Base-by-base conservation (phyloP, 345 rosid species). In the Sisymbrium altissimum region DNA sequence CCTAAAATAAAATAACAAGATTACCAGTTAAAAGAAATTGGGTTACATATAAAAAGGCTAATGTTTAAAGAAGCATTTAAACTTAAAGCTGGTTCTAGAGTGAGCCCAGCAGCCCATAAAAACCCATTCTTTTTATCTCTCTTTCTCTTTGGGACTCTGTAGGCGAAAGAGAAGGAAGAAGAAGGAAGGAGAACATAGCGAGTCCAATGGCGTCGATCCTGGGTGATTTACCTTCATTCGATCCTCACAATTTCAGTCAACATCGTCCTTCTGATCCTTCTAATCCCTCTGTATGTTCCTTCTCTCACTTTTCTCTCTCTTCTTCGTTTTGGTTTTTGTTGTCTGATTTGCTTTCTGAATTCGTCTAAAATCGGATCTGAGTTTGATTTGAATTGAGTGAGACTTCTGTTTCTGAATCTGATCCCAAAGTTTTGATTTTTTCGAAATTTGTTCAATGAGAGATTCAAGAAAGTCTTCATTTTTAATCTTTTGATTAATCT, bases 221-320 rank as follows among this genome's bases (percentile, higher is more conserved):
- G 50, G 89, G 94, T 36, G 88, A 85, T 65, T 86, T 83, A 81
- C 98, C 98, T 62, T 90, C 98, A 9, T 85, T 85, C 52, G 88
- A 92, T 79, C 95, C 96, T 64, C 90, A 88, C 78, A 92, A 90
- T 80, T 92, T 90, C 79, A 86, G 89, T 85, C 95, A 88, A 78
- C 93, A 84, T 70, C 86, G 98, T 41, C 91, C 96, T 17, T 83
- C 96, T 35, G 95, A 86, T 83, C 93, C 95, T 61, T 86, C 91
- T 38, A 85, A 86, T 73, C 91, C 96, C 54, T 87, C 90, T 64
- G 98, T 92, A 61, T 72, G 89, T 78, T 29, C 67, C 67, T 27
- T 9, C 30, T 6, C 44, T 30, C 9, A 30, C 1, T 62, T 48
- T 50, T 13, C 1, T 33, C 36, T 33, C 36, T 33, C 36, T 6